Percentiles rank a stretch among this genome's conserved stretches.
Conservation (phyloP, 2,329 filamentous ascomycete species). For the Cytospora piceicola region DNA sequence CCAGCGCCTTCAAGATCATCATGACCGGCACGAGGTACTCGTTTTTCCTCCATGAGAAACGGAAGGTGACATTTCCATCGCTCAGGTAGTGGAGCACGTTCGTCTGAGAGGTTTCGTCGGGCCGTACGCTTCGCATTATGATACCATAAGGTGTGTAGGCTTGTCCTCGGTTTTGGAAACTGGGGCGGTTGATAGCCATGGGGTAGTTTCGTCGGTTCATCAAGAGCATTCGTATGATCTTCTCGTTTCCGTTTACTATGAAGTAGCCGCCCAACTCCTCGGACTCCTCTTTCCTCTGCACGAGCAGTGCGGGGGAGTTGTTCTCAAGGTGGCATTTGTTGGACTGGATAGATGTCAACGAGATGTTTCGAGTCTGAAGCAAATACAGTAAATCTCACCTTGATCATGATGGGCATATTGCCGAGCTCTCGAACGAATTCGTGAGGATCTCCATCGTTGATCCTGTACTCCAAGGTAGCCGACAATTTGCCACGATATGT, state of each 20-base stretch:
- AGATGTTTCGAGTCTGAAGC: conserved; percentile 34
- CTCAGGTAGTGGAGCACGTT: conserved; percentile 95
- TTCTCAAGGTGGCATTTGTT: conserved; percentile 90
- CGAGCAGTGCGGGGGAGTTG: conserved; percentile 79
- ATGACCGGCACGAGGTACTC: conserved; percentile 95
- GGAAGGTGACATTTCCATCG: conserved; percentile 94
- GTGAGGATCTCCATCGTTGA: conserved; percentile 85
- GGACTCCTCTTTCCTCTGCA: conserved; percentile 88
- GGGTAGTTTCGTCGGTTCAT: conserved; percentile 92
- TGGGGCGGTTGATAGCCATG: conserved; percentile 88
- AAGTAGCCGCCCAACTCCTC: conserved; percentile 98
- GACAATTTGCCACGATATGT: conserved; percentile 88
- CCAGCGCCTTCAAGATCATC: conserved; percentile 94
- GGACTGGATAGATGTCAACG: conserved; percentile 56
- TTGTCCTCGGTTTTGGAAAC: conserved; percentile 84
- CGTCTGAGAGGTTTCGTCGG: conserved; percentile 97
- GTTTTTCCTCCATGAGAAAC: conserved; percentile 97
- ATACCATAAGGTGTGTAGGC: conserved; percentile 90
- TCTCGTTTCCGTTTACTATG: conserved; percentile 96
- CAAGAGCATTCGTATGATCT: conserved; percentile 90
- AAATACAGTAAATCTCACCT: conserved; percentile 56
- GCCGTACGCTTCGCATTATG: conserved; percentile 86
- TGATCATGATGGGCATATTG: conserved; percentile 89
- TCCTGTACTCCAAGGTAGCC: conserved; percentile 79
- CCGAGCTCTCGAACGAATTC: conserved; percentile 86